Base-by-base conservation (phyloP, 1,284 basidiomycete genomes). In the Dichomitus squalens region DNA sequence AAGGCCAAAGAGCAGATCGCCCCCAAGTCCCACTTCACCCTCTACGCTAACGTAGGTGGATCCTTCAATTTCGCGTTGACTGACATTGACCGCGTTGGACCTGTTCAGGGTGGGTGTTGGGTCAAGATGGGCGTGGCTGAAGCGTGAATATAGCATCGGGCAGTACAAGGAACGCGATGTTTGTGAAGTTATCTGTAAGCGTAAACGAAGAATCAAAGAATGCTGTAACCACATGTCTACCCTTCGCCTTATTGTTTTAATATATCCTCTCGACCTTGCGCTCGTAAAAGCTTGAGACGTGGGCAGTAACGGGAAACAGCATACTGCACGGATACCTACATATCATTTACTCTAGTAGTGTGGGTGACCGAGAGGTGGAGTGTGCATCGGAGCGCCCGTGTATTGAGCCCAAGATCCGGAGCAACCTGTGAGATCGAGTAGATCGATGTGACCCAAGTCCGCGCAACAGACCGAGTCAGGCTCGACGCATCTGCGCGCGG, bases 1-100 rank as follows among this genome's bases (percentile, higher is more conserved):
- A 64, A 65, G 55, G 63, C 56, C 1, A 33, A 53, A n/a, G 66
- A 68, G 51, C 58, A 64, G 52, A 52, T 66, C 33, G 51, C 47
- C 43, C 63, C 63, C 7, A 68, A 65, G 55, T 54, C 52, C 5
- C 62, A 68, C 38, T 53, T 69, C 47, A 69, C 68, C 0, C 38
- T 66, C 23, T 69, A 64, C 60, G 68, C 73, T 23, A 66, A 75
- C 31, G 83, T 82, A 53, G 53, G 78, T 73, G 7, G 21, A 2
- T 8, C 27, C 18, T n/a, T 8, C 3, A 0, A 21, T 34, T 1
- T n/a, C 23, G 40, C 11, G 25, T 4, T 14, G 1, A 5, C 11
- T 39, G 16, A 31, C 29, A 31, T 14, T 27, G 23, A 44, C 18
- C 11, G 20, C 7, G 21, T 6, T 14, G 12, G 39, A 7, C 18